Conservation (phyloP, 495 filamentous ascomycete genomes). For the Cercophora newfieldiana region DNA sequence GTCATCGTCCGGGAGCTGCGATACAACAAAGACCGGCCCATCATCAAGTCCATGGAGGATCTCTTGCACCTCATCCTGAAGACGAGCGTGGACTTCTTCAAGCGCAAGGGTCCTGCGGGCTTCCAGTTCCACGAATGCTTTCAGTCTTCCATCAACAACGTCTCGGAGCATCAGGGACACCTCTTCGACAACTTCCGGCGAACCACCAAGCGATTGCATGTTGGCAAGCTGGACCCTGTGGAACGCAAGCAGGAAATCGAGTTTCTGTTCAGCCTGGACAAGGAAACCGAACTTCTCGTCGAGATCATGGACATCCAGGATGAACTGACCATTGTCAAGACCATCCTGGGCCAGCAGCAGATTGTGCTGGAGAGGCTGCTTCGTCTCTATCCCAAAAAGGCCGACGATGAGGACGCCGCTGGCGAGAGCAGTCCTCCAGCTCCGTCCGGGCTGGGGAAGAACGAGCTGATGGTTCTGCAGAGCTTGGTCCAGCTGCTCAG, state of each 20-base stretch:
- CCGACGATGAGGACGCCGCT: slow-evolving; percentile 12
- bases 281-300: slow-evolving; percentile 22
- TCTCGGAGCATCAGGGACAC: slow-evolving; percentile 19
- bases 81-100: slow-evolving; percentile 24
- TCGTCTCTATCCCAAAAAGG: slow-evolving; percentile 20
- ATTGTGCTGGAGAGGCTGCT: slow-evolving; percentile 17
- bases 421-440: background rate
- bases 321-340: slow-evolving; percentile 25
- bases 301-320: slow-evolving; percentile 29
- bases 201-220: slow-evolving; percentile 16
- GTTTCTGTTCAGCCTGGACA: slow-evolving; percentile 20
- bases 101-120: slow-evolving; percentile 18
- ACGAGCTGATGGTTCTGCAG: slow-evolving; percentile 18
- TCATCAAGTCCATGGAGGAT: slow-evolving; percentile 22
- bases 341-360: slow-evolving; percentile 18
- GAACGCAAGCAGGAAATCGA: slow-evolving; percentile 20
- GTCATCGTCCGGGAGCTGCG: slow-evolving; percentile 12
- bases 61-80: slow-evolving; percentile 22
- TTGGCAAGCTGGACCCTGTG: slow-evolving; percentile 16
- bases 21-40: slow-evolving; percentile 20
- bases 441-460: slow-evolving; percentile 9
- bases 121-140: slow-evolving; percentile 25
- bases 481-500: slow-evolving; percentile 19
- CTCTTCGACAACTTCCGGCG: slow-evolving; percentile 19
- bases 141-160: slow-evolving; percentile 26